Evolutionary conservation across 306 rosid genomes (phyloP).

Genomic region (Sicyos edulis): DNA sequence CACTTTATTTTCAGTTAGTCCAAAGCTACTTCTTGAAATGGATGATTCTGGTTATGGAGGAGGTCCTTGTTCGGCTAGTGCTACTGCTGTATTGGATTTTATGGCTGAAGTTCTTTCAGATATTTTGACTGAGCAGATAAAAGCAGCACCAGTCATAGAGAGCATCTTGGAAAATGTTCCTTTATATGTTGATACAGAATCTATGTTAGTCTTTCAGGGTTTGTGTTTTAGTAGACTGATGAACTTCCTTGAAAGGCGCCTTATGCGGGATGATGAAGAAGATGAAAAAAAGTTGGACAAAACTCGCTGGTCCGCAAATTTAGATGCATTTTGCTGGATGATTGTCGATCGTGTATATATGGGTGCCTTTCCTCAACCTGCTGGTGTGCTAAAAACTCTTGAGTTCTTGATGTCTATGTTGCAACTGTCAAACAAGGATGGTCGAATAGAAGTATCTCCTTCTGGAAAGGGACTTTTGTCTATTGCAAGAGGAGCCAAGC

Average conservation of each 20-base stretch:
- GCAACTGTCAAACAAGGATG: constrained; percentile 95
- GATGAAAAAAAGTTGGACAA: constrained; percentile 90
- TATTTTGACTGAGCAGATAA: constrained; percentile 80
- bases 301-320: constrained; percentile 85
- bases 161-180: constrained; percentile 86
- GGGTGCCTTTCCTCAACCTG: constrained; percentile 98
- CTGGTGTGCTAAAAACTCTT: constrained; percentile 74
- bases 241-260: constrained; percentile 95
- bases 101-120: constrained; percentile 97
- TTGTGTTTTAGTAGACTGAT: constrained; percentile 84
- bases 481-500: constrained; percentile 84
- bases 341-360: constrained; percentile 91
- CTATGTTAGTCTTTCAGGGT: constrained; percentile 91
- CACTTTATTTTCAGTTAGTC: constrained; percentile 56
- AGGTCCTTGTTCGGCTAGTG: constrained; percentile 98
- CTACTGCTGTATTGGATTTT: constrained; percentile 89
- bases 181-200: constrained; percentile 62
- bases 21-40: constrained; percentile 79
- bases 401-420: constrained; percentile 95
- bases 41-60: constrained; percentile 97
- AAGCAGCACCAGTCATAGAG: constrained; percentile 72
- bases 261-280: constrained; percentile 97
- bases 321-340: constrained; percentile 95
- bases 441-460: constrained; percentile 88
- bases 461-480: constrained; percentile 83